Base-by-base conservation (phyloP, 2,329 filamentous ascomycete genomes). In the Alternaria alternata region DNA sequence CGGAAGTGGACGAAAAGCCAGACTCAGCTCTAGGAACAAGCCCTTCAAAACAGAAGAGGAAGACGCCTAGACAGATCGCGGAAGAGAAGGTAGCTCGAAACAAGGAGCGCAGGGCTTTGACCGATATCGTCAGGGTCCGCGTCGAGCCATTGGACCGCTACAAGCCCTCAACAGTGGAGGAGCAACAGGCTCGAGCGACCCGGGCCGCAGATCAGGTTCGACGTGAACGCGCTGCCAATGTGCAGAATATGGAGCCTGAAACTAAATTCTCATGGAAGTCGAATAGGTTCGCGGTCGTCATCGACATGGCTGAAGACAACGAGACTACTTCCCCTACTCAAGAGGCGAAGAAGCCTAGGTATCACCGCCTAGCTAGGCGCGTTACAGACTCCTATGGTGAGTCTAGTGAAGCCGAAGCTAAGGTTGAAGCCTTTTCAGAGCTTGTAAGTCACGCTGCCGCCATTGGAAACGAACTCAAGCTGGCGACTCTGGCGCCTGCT, bases 21-120 rank as follows among this genome's bases (percentile, higher is more conserved):
- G 28, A 36, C 14, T 38, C 20, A 4, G 16, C 16, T 9, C 20
- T 26, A 20, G n/a, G 14, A 1, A 5, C 28, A 47, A 18, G 3
- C 28, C 7, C 18, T 24, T 22, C 11, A 9, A 42, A 9, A 3
- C 26, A 7, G 39, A 36, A 49, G n/a, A 43, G 26, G 14, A 62
- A 55, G 51, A 52, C 41, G 0, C 41, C 39, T 2, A 52, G 36
- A 47, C 39, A 46, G 18, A 44, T 24, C n/a, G 54, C 54, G 12
- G 46, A 44, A 4, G 44, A 56, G 16, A 57, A 43, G 26, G 46
- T 38, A 14, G 48, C 48, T 51, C 48, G 48, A 7, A 38, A 47
- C 9, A 24, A 36, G 39, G 36, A 44, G 52, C 42, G 38, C 6
- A 54, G 44, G 41, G 41, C 20, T 1, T 38, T 51, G 22, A 26